Evolutionary conservation across 2,329 filamentous ascomycete genomes (phyloP), one percentile per base, ranked within the genome.

Genomic region (Dothideomycetidae sp.): DNA sequence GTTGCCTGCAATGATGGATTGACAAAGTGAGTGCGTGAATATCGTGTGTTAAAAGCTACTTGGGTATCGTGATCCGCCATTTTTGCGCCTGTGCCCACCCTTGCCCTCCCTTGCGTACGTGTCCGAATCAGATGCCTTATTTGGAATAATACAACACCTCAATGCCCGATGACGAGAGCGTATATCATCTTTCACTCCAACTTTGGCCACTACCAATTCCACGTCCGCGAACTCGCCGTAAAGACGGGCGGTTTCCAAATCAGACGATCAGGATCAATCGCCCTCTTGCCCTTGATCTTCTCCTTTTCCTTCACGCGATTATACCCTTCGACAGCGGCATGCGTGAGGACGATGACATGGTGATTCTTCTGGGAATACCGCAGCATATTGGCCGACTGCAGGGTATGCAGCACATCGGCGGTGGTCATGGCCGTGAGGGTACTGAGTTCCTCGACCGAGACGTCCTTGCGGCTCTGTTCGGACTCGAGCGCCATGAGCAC

Each of bases 201-300:
- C n/a, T 18, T 7, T 26, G 11, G 10, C 11, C 9, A 21, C 53
- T 53, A 94, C 88, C 88, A 96, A 43, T 86, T 92, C 90, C 90
- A 96, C 10, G 88, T 96, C 49, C 88, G 71, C 48, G 75, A 82
- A 10, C 81, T 82, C 1, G 88, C 86, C 16, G 80, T 86, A 53
- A 96, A 96, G 0, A 94, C 81, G 0, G 90, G 90, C 9, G 90
- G 88, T 59, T 93, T 96, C 90, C 90, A 98, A 51, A 85, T 79
- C 40, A 98, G 75, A 50, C 73, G 71, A 13, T 74, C 70, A 0
- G 86, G 69, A 43, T 93, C 81, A 46, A 98, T 86, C 31, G 71
- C 62, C 38, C 80, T 70, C 57, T 78, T 78, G 42, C 78, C 74
- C 60, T 92, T 94, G 37, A 73, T 55, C 60, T 80, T 85, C 47